These are phyloP conservation scores for Herpetomonas tarakana DNA, from an alignment of 208 protist genomes.

Conservation along the genomic window DNA sequence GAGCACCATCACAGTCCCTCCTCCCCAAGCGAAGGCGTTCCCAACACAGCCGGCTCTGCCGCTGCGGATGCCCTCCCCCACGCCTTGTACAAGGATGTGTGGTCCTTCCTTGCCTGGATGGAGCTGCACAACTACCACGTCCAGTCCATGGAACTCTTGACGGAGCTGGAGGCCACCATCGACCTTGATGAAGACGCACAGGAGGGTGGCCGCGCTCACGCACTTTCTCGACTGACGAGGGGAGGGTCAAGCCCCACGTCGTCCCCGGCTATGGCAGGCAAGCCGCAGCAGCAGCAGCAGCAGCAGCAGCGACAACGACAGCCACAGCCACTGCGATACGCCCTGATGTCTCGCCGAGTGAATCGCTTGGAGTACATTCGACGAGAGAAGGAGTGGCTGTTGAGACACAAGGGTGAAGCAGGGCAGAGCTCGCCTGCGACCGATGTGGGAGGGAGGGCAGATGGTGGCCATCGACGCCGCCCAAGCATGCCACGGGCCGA, in stretches of 20 bases:
- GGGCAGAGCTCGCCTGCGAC: too few relatives aligned
- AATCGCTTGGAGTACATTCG: constrained; percentile 49
- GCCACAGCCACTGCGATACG: constrained; percentile 2
- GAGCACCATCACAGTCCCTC: background rate
- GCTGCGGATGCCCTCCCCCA: constrained; percentile 1
- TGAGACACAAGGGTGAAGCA: too few relatives aligned
- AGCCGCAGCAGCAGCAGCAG: background rate
- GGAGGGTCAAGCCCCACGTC: too few relatives aligned
- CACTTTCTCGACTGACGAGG: too few relatives aligned
- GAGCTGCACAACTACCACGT: constrained; percentile 50
- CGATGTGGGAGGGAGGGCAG: too few relatives aligned
- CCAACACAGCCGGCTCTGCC: too few relatives aligned
- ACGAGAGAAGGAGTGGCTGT: constrained; percentile 19
- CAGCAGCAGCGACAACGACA: background rate
- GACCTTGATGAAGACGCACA: too few relatives aligned
- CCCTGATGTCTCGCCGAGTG: constrained; percentile 12
- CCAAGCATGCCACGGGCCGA: too few relatives aligned
- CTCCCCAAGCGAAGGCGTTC: background rate
- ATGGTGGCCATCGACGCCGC: too few relatives aligned
- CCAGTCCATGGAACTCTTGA: constrained; percentile 35
- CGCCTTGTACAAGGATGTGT: constrained; percentile 30
- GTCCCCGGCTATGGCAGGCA: too few relatives aligned
- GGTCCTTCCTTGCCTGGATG: constrained; percentile 70
- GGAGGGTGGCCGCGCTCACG: too few relatives aligned
- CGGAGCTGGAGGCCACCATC: constrained; percentile 25